Evolutionary conservation across 1,284 basidiomycete species (phyloP), one percentile per base, ranked within the genome.

Genomic region (Leccinum fallax): DNA sequence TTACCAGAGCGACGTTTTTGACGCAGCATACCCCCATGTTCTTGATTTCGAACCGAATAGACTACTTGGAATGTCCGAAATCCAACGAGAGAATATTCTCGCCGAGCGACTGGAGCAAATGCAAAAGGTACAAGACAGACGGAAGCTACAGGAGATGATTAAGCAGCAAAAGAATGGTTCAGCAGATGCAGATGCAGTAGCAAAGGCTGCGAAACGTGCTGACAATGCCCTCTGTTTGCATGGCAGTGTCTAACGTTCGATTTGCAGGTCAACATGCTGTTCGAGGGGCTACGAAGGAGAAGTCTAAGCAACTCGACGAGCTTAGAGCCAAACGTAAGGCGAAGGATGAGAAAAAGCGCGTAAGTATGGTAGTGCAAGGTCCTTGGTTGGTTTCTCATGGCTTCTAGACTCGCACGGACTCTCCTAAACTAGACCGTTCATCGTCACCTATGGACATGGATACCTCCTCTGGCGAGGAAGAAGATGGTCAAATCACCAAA

Each of bases 1-100:
- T 57, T 61, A 68, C 58, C n/a, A 46, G 55, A 69, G 63, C 59
- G 60, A 67, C 65, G 59, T 62, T 63, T 65, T 67, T 70, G 65
- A 72, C 71, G 63, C 52, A 46, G 46, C 57, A n/a, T 58, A 40
- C 15, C n/a, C 4, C 59, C 4, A 59, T 61, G 54, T 64, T 38
- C 58, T 28, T 60, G 19, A 60, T 58, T 36, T 49, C 61, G 49
- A 66, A 58, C 36, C 53, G 36, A 65, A 65, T 72, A 97, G 95
- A 58, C 80, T 98, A 48, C 79, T 94, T 69, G 75, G 80, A 32
- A 83, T 97, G 83, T 86, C 90, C 46, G 95, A 98, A 76, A 83
- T 97, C 65, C 91, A 96, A 64, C 86, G 96, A 53, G 95, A 98
- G 76, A 87, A 87, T 28, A 90, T 94, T 58, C 82, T 98, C 13